Evolutionary conservation across 2,329 filamentous ascomycete genomes (phyloP).

Genomic region (Colletotrichum tofieldiae): DNA sequence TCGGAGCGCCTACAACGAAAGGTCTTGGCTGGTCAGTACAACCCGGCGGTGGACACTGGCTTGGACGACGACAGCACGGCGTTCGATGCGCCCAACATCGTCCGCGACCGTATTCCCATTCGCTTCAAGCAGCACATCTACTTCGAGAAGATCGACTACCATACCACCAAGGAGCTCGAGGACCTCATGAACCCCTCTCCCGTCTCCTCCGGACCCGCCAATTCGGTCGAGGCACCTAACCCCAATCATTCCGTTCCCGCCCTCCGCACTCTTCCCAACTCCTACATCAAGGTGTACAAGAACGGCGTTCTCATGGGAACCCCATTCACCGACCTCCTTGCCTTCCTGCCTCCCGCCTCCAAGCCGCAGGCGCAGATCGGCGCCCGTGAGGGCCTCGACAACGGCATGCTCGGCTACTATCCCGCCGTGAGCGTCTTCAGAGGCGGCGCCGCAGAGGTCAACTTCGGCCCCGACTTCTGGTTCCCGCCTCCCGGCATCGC

Average conservation of each 20-base stretch:
- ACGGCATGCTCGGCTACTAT: conserved; percentile 96
- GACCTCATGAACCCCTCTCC: conserved; percentile 82
- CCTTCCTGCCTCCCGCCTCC: conserved; percentile 93
- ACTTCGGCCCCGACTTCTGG: conserved; percentile 97
- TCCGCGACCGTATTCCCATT: conserved; percentile 95
- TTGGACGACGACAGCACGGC: conserved; percentile 70
- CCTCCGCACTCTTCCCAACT: conserved; percentile 89
- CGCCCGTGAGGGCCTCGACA: conserved; percentile 89
- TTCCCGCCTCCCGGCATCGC: conserved; percentile 77
- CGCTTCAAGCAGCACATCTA: conserved; percentile 94
- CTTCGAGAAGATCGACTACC: conserved; percentile 94
- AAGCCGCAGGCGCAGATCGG: conserved; percentile 80
- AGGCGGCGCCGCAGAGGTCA: conserved; percentile 91
- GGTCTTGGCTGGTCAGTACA: conserved; percentile 89
- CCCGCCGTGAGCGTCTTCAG: conserved; percentile 94
- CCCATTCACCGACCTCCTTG: conserved; percentile 88
- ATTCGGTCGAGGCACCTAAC: conserved; percentile 73
- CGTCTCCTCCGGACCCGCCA: conserved; percentile 57
- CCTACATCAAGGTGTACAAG: conserved; percentile 91
- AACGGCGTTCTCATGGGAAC: conserved; percentile 91
- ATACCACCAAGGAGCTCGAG: conserved; percentile 89
- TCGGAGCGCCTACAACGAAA: conserved; percentile 89
- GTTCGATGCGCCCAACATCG: conserved; percentile 81
- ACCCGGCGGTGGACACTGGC: conserved; percentile 82
- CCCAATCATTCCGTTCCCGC: conserved; percentile 81